Percentiles rank a stretch among this genome's conserved stretches.
These are phyloP conservation scores for Erysimum cheiri DNA, from an alignment of 441 rosid genomes.

Conservation along the genomic window DNA sequence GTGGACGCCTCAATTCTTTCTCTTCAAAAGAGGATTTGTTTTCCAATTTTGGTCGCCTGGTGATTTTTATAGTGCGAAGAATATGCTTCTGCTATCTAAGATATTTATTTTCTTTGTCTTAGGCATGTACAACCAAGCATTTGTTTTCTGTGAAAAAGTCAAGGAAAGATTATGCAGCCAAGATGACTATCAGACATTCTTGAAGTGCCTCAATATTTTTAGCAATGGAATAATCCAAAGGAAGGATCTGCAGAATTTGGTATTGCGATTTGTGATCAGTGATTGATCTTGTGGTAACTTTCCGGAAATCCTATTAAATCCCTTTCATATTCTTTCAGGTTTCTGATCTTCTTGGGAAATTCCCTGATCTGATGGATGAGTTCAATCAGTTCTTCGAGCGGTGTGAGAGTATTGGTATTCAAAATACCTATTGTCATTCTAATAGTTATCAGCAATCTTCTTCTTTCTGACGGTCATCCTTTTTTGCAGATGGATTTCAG, in stretches of 20 bases:
- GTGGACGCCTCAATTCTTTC: slow-evolving; percentile 17
- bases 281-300: slow-evolving; percentile 27
- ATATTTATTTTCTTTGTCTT: slow-evolving; percentile 44
- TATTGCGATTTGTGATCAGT: slow-evolving; percentile 39
- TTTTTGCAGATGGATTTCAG: slow-evolving; percentile 82
- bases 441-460: slow-evolving; percentile 32
- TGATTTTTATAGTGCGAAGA: slow-evolving; percentile 1
- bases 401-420: slow-evolving; percentile 80
- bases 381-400: slow-evolving; percentile 85
- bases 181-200: slow-evolving; percentile 89
- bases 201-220: slow-evolving; percentile 89
- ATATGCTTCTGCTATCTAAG: slow-evolving; percentile 25
- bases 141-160: slow-evolving; percentile 89
- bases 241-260: slow-evolving; percentile 83
- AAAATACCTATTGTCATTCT: slow-evolving; percentile 33
- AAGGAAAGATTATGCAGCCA: slow-evolving; percentile 86
- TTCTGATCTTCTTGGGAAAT: slow-evolving; percentile 82
- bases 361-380: slow-evolving; percentile 93
- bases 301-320: background rate
- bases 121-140: slow-evolving; percentile 83
- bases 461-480: slow-evolving; percentile 28
- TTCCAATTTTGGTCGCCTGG: slow-evolving; percentile 11
- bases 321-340: slow-evolving; percentile 56
- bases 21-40: background rate
- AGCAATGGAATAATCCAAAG: slow-evolving; percentile 80